These are phyloP conservation scores for Coemansia sp. DNA, from an alignment of 192 early-diverging fungal species.

Conservation along the genomic window DNA sequence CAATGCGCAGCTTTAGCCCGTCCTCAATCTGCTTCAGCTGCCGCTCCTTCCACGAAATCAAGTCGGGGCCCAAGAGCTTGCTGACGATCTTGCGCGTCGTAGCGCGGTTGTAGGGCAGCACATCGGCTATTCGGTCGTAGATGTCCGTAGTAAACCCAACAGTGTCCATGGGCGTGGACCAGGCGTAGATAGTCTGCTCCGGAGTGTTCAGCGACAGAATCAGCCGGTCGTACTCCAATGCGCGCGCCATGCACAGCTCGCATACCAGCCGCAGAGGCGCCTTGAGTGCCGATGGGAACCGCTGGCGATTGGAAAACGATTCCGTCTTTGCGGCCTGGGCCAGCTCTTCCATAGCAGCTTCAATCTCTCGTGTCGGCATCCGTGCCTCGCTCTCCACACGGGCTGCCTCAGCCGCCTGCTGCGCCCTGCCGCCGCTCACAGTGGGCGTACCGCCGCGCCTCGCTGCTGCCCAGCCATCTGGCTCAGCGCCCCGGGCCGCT, in stretches of 20 bases:
- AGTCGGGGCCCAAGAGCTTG: constrained; percentile 40
- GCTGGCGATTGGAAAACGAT: constrained; percentile 47
- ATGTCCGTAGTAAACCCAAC: constrained; percentile 47
- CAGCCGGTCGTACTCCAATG: constrained; percentile 46
- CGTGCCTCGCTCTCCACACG: constrained; percentile 28
- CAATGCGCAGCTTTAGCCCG: constrained; percentile 47
- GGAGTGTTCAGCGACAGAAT: constrained; percentile 34
- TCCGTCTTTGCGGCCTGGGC: constrained; percentile 30
- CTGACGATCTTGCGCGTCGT: constrained; percentile 53
- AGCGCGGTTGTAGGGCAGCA: constrained; percentile 49
- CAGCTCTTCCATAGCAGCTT: constrained; percentile 3
- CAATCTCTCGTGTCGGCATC: constrained; percentile 39
- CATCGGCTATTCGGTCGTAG: constrained; percentile 31
- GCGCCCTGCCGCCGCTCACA: background rate
- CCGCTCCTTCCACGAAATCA: constrained; percentile 53
- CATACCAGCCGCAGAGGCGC: constrained; percentile 48
- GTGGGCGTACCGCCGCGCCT: constrained; percentile 26
- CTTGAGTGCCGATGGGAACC: constrained; percentile 51
- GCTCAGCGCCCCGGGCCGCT: background rate
- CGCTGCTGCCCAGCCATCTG: background rate
- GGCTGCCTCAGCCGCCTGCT: constrained; percentile 15
- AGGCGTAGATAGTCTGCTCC: constrained; percentile 44
- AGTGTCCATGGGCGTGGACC: constrained; percentile 48
- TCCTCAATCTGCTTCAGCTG: constrained; percentile 52
- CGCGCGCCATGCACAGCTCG: constrained; percentile 51